Evolutionary conservation across 139 green algal species (phyloP).

Genomic region (Microglena sp.): DNA sequence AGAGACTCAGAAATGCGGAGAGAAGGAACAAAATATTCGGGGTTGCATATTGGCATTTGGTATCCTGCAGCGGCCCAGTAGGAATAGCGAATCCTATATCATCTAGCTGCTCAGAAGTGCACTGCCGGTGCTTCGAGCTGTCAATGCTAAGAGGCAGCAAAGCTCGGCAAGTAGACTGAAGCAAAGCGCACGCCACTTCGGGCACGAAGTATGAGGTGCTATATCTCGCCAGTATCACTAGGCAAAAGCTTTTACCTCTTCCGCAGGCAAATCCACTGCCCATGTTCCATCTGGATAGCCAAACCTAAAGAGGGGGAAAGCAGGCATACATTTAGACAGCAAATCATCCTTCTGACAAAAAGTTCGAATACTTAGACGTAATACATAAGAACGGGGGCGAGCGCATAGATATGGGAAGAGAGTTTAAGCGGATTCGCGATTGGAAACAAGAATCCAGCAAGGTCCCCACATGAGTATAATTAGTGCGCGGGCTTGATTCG

Average conservation of each 20-base stretch:
- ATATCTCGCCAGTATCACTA: too few relatives aligned
- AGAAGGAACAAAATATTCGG: background rate
- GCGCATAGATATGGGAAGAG: background rate
- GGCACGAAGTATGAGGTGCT: too few relatives aligned
- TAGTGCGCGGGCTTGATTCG: too few relatives aligned
- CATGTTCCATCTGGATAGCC: conserved; percentile 58
- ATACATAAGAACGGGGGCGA: background rate
- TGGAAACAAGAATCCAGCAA: background rate
- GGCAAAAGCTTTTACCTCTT: conserved; percentile 10
- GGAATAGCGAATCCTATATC: background rate
- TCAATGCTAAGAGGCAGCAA: conserved; percentile 4
- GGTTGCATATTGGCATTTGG: background rate
- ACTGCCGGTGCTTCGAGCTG: background rate
- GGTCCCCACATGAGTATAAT: too few relatives aligned
- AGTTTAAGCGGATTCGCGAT: background rate
- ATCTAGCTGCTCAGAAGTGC: background rate
- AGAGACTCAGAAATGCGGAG: background rate
- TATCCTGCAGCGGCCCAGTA: background rate
- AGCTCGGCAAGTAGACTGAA: too few relatives aligned
- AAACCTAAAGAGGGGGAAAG: too few relatives aligned
- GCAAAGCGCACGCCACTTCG: too few relatives aligned
- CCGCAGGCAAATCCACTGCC: conserved; percentile 57
- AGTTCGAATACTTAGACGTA: too few relatives aligned
- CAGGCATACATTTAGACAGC: too few relatives aligned
- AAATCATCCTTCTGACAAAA: too few relatives aligned